A percentile compares a stretch with the other conserved stretches of the same genome.
phyloP scores from a whole-genome alignment of 2,329 filamentous ascomycete species.

The Diaporthe ilicicola region DNA sequence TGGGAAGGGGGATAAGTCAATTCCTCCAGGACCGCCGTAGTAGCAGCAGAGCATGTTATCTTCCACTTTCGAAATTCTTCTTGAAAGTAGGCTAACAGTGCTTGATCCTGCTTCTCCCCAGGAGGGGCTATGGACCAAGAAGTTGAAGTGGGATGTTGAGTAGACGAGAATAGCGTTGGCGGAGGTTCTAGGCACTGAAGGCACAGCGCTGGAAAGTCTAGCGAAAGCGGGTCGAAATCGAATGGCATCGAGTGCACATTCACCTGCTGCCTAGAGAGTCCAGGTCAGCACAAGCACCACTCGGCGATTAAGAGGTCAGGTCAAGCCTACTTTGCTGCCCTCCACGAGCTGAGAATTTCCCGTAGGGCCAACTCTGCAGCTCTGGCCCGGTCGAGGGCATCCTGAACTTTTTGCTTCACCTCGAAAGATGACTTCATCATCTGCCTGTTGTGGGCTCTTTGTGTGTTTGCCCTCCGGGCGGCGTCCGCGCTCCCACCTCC shows the following conservation, averaged over 20 bases:
- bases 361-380: constrained; percentile 86
- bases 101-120: constrained; percentile 75
- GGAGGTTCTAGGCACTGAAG: constrained; percentile 83
- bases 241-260: constrained; percentile 66
- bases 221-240: constrained; percentile 84
- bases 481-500: constrained; percentile 43
- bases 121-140: constrained; percentile 87
- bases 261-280: constrained; percentile 57
- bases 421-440: constrained; percentile 69
- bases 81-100: constrained; percentile 72
- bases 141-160: constrained; percentile 77
- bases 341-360: constrained; percentile 82
- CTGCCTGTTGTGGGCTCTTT: constrained; percentile 59
- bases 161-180: constrained; percentile 82
- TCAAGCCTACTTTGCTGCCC: constrained; percentile 79
- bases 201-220: constrained; percentile 87
- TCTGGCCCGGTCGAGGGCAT: constrained; percentile 80
- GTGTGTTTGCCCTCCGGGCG: constrained; percentile 46
- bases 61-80: constrained; percentile 75
- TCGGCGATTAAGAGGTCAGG: background rate
- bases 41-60: constrained; percentile 58
- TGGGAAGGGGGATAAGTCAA: constrained; percentile 55
- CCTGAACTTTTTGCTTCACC: constrained; percentile 68
- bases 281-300: background rate
- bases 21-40: constrained; percentile 60